Evolutionary conservation across 495 filamentous ascomycete species (phyloP).

Genomic region (Parathielavia appendiculata): DNA sequence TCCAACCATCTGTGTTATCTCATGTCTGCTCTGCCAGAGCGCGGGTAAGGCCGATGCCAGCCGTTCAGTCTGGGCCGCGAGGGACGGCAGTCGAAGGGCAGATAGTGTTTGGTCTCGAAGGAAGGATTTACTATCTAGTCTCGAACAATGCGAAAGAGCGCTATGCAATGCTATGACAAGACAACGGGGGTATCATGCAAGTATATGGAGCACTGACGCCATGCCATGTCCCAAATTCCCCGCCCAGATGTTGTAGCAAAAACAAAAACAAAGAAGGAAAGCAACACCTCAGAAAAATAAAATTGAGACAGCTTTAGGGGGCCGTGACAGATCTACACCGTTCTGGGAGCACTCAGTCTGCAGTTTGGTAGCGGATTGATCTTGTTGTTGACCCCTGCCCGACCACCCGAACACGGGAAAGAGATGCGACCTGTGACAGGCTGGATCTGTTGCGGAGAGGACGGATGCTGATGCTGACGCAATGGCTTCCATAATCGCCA

Average conservation of each 20-base stretch:
- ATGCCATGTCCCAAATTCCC: conserved; percentile 9
- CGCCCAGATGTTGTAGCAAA: conserved; percentile 1
- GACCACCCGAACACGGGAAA: neutral
- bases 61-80: neutral
- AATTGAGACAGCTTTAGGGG: neutral
- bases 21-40: neutral
- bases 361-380: neutral
- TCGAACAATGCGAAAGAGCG: neutral
- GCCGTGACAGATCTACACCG: no score
- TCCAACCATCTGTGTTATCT: conserved; percentile 1
- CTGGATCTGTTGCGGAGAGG: neutral
- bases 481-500: neutral
- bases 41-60: conserved; percentile 9
- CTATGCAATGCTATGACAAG: conserved; percentile 10
- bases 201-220: neutral
- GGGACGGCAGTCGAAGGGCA: no score
- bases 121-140: neutral
- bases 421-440: conserved; percentile 11
- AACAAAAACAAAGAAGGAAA: neutral
- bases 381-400: neutral
- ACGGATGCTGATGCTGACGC: neutral
- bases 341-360: neutral
- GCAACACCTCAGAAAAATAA: neutral
- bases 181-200: conserved; percentile 13
- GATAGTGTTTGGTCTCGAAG: no score